phyloP scores from a whole-genome alignment of 2,329 filamentous ascomycete species.

The Bipolaris sorokiniana region DNA sequence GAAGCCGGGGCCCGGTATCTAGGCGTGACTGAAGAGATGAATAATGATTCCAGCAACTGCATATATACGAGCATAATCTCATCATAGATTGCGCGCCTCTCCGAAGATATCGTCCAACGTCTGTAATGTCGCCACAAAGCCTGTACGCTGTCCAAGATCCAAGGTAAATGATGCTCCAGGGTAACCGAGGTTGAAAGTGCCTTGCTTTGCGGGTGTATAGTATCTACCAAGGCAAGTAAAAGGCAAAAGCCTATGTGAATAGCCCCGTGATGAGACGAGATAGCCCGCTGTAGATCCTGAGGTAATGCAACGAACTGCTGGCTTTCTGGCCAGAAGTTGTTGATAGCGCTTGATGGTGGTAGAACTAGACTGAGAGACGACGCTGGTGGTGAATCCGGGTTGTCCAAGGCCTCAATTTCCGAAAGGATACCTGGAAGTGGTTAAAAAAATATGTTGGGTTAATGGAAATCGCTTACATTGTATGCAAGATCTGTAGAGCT shows the following conservation, averaged over 20 bases:
- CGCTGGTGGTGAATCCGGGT: constrained; percentile 13
- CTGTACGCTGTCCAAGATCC: constrained; percentile 34
- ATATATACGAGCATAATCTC: constrained; percentile 32
- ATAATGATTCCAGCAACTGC: constrained; percentile 28
- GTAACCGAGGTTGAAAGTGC: constrained; percentile 3
- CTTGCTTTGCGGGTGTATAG: background rate
- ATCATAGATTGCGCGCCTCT: constrained; percentile 23
- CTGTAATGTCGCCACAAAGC: constrained; percentile 35
- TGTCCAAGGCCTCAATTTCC: constrained; percentile 48
- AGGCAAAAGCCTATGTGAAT: constrained; percentile 37
- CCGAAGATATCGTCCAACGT: constrained; percentile 24
- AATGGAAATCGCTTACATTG: constrained; percentile 43
- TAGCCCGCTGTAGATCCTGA: constrained; percentile 46
- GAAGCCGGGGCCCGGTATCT: constrained; percentile 19
- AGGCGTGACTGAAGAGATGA: constrained; percentile 8
- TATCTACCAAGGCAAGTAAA: constrained; percentile 26
- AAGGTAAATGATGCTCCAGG: constrained; percentile 30
- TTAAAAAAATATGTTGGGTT: constrained; percentile 6
- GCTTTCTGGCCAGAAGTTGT: constrained; percentile 47
- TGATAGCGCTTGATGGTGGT: constrained; percentile 50
- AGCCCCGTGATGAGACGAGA: constrained; percentile 33
- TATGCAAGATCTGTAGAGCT: constrained; percentile 51
- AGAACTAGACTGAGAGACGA: constrained; percentile 39
- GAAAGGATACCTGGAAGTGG: constrained; percentile 52
- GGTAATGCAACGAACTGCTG: constrained; percentile 51